A percentile compares a stretch with the other conserved stretches of the same genome.
Evolutionary conservation across 2,329 filamentous ascomycete species (phyloP).

Genomic region (Podosphaera fusca): DNA sequence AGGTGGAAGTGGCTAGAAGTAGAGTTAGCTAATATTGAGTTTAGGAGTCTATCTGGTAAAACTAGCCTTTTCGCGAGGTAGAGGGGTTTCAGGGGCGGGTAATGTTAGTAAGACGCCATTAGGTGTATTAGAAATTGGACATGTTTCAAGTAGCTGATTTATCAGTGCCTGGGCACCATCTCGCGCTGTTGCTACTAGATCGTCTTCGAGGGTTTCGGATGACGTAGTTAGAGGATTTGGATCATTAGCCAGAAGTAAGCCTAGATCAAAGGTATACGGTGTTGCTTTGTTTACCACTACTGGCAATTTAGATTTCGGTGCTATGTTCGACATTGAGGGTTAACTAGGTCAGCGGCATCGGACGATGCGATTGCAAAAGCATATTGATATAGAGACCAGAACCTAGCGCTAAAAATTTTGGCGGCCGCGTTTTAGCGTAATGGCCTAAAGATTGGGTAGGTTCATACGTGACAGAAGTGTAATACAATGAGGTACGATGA

Average conservation of each 20-base stretch:
- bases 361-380: too few species aligned
- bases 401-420: background rate
- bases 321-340: constrained; percentile 2
- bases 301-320: constrained; percentile 21
- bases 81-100: constrained; percentile 40
- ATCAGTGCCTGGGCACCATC: constrained; percentile 81
- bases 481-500: background rate
- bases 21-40: background rate
- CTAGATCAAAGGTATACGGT: constrained; percentile 79
- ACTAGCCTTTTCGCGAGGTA: constrained; percentile 62
- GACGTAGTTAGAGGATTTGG: constrained; percentile 53
- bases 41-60: background rate
- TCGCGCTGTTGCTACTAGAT: constrained; percentile 52
- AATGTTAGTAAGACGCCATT: constrained; percentile 58
- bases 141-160: constrained; percentile 82
- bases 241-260: constrained; percentile 67
- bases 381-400: background rate
- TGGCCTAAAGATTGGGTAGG: background rate
- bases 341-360: constrained; percentile 5
- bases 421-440: constrained; percentile 9
- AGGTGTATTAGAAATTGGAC: constrained; percentile 46
- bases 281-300: constrained; percentile 58
- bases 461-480: too few species aligned
- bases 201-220: constrained; percentile 31
- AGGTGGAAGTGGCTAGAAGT: constrained; percentile 42